Percentiles rank a stretch among this genome's conserved stretches.
Conservation (phyloP, 2,329 filamentous ascomycete genomes). For the Davidsoniella australis region DNA sequence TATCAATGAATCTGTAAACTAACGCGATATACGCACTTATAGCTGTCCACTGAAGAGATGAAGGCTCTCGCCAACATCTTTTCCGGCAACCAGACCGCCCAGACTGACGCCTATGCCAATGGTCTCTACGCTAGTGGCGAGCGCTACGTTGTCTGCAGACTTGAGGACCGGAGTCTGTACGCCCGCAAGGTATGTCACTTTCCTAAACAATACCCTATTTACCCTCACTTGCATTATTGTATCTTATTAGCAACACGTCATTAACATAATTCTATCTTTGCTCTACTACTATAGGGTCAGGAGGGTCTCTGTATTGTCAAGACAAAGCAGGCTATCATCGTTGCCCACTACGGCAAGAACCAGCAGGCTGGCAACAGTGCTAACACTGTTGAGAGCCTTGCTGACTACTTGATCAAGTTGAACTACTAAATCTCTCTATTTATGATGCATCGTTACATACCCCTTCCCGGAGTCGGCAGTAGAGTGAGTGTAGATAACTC, state of each 20-base stretch:
- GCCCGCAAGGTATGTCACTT: slow-evolving; percentile 57
- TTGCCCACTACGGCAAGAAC: slow-evolving; percentile 69
- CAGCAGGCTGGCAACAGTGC: slow-evolving; percentile 59
- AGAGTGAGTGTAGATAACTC: too few species aligned
- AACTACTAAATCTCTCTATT: slow-evolving; percentile 45
- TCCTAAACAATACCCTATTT: neutral
- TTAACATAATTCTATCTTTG: neutral
- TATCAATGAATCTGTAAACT: neutral
- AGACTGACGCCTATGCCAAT: slow-evolving; percentile 48
- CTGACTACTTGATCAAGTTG: slow-evolving; percentile 66
- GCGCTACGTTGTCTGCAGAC: slow-evolving; percentile 61
- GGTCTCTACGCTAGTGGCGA: slow-evolving; percentile 62
- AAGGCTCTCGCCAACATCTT: slow-evolving; percentile 39
- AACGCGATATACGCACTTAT: neutral
- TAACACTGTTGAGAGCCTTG: slow-evolving; percentile 65
- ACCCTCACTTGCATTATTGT: neutral
- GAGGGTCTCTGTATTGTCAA: slow-evolving; percentile 70
- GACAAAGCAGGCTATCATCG: slow-evolving; percentile 73
- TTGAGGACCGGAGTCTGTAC: slow-evolving; percentile 66
- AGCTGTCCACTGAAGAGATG: slow-evolving; percentile 33
- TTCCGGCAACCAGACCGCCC: slow-evolving; percentile 27
- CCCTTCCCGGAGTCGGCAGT: neutral
- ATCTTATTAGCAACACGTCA: slow-evolving; percentile 8
- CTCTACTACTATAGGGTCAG: slow-evolving; percentile 37
- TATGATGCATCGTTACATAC: neutral